Evolutionary conservation across 495 filamentous ascomycete species (phyloP), one percentile per base, ranked within the genome.

Genomic region (Echria macrotheca): DNA sequence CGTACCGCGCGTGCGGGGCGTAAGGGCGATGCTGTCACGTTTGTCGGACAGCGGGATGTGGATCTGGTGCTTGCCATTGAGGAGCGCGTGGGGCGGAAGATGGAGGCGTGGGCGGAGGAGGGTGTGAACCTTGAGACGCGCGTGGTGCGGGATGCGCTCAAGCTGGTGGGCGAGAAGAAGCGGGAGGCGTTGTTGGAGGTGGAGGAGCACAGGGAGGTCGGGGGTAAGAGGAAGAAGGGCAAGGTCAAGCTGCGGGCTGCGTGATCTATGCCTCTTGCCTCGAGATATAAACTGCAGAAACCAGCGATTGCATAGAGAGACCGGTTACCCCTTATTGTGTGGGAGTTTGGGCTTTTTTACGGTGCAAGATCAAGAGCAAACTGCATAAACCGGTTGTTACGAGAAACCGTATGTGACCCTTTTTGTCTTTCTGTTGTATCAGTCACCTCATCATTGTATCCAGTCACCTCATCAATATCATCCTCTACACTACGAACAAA

Each of bases 41-140:
- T 99, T 49, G 82, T 99, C 2, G 93, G 91, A 19, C 91, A 96
- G 74, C 73, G 90, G 49, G 93, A 97, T 63, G 88, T 96, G 2
- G 77, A 85, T 54, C 75, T 96, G 5, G 79, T 97, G 14, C 72
- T 90, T 39, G 87, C 86, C 5, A 96, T 97, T 50, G 93, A 99
- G 70, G 71, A 78, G 47, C 73, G 93, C 8, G 86, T 95, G 1
- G 90, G 89, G 6, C 55, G 69, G 43, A 76, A 87, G 71, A 86
- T 97, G 82, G 83, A 79, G 48, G 77, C 82, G 59, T 97, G 84
- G 77, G 70, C 72, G 21, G 87, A 98, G 67, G 89, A 95, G 53
- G 85, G 86, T 5, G 91, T 97, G 14, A 96, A 85, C 62, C 67
- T 99, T 31, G 89, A 97, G 71, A 82, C 81, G 3, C 73, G 93